Evolutionary conservation across 2,329 filamentous ascomycete species (phyloP).

Genomic region (Teratosphaeria nubilosa): DNA sequence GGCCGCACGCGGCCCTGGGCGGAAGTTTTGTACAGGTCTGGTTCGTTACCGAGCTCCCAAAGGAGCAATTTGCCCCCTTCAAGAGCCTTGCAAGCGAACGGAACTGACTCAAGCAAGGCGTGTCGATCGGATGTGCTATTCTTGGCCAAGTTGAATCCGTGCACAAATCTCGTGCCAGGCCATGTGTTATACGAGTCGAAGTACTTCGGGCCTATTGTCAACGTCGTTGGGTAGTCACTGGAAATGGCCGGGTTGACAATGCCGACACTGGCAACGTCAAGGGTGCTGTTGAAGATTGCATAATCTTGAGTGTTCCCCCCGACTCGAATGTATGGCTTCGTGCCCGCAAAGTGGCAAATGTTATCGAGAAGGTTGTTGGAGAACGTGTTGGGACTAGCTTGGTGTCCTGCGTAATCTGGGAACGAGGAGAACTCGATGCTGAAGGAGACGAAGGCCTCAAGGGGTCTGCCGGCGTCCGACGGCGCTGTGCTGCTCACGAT

Average conservation of each 20-base stretch:
- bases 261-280: conserved; percentile 43
- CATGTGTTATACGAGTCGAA: conserved; percentile 54
- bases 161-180: conserved; percentile 45
- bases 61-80: conserved; percentile 40
- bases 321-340: conserved; percentile 51
- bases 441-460: conserved; percentile 41
- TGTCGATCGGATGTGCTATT: conserved; percentile 44
- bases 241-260: conserved; percentile 42
- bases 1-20: conserved; percentile 45
- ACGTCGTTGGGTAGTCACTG: conserved; percentile 49
- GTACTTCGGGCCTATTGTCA: conserved; percentile 50
- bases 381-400: conserved; percentile 47
- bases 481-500: conserved; percentile 37
- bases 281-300: conserved; percentile 47
- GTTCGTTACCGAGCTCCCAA: conserved; percentile 58
- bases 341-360: conserved; percentile 30
- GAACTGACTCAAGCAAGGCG: conserved; percentile 45
- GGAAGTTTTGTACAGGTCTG: conserved; percentile 48
- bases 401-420: conserved; percentile 46
- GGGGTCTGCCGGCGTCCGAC: conserved; percentile 19
- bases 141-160: conserved; percentile 52
- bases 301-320: conserved; percentile 61
- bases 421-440: conserved; percentile 45
- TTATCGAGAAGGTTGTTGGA: conserved; percentile 33
- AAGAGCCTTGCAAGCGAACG: conserved; percentile 48